Percentiles rank a stretch among this genome's conserved stretches.
These are phyloP conservation scores for Flaveria ramosissima DNA, from an alignment of 129 eudicot genomes.

Conservation along the genomic window DNA sequence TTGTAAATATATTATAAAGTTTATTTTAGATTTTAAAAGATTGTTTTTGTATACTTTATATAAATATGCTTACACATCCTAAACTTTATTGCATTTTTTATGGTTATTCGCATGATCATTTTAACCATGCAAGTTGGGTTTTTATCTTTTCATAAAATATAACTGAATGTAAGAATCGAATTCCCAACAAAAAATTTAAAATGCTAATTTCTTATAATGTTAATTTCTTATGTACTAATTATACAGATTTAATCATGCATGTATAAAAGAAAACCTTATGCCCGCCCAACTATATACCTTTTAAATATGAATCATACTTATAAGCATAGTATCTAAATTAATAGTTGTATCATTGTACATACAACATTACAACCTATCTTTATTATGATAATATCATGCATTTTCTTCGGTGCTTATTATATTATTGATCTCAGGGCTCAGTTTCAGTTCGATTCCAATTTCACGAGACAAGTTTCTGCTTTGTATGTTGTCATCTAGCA, in stretches of 20 bases:
- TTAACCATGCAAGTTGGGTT: slow-evolving; percentile 13
- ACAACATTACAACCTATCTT: background rate
- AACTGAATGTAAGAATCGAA: background rate
- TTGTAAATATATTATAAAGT: too few species aligned
- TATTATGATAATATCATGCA: too few species aligned
- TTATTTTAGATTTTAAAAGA: too few species aligned
- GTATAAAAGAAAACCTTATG: background rate
- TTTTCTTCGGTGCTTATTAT: background rate
- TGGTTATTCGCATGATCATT: background rate
- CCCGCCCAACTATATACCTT: too few species aligned
- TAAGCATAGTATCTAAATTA: background rate
- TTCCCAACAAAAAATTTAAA: background rate
- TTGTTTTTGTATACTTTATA: too few species aligned
- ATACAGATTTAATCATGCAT: background rate
- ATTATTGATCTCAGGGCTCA: slow-evolving; percentile 53
- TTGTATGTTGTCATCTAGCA: slow-evolving; percentile 74
- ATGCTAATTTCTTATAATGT: background rate
- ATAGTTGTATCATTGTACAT: background rate
- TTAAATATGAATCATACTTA: too few species aligned
- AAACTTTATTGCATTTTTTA: background rate
- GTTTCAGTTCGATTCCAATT: slow-evolving; percentile 64
- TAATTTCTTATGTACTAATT: background rate
- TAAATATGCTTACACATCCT: background rate
- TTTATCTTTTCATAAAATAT: background rate
- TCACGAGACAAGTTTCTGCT: slow-evolving; percentile 75